Evolutionary conservation across 371 early-diverging fungal genomes (phyloP).

Genomic region (Haplosporangium sp.): DNA sequence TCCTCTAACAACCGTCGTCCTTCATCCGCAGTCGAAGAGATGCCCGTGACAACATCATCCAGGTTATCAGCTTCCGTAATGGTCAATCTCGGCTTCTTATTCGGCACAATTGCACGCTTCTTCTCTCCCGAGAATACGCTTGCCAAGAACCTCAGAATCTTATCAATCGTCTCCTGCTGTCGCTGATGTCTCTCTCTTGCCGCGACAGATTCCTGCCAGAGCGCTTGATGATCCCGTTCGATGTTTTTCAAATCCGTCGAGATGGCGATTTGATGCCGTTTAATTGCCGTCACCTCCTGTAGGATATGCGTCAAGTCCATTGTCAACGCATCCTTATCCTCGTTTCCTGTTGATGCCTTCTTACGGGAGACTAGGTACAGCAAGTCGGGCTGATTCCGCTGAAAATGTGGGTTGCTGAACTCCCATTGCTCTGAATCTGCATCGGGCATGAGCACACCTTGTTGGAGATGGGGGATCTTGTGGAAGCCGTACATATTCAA

Average conservation of each 20-base stretch:
- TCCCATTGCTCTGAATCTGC: constrained; percentile 73
- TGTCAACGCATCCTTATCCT: constrained; percentile 56
- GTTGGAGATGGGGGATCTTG: constrained; percentile 85
- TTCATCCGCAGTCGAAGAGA: constrained; percentile 9
- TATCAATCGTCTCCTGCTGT: constrained; percentile 94
- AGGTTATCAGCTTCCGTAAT: constrained; percentile 44
- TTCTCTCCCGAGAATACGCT: constrained; percentile 79
- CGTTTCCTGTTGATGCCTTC: constrained; percentile 65
- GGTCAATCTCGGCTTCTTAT: constrained; percentile 57
- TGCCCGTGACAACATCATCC: constrained; percentile 1
- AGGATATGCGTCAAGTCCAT: constrained; percentile 71
- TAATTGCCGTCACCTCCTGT: constrained; percentile 88
- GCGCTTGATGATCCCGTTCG: constrained; percentile 85
- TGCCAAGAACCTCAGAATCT: constrained; percentile 84
- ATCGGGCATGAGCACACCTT: constrained; percentile 76
- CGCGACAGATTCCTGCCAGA: constrained; percentile 89
- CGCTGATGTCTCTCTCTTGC: constrained; percentile 81
- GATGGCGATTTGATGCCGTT: constrained; percentile 90
- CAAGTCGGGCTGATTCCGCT: constrained; percentile 67
- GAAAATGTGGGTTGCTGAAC: constrained; percentile 68
- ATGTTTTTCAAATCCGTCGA: constrained; percentile 86
- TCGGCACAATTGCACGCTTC: constrained; percentile 66
- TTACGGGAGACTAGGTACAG: constrained; percentile 66
- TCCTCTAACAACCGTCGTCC: constrained; percentile 16
- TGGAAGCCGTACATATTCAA: constrained; percentile 94